phyloP scores from a whole-genome alignment of 1,139 yeast genomes.

The Yamadazyma songkhlaensis region DNA sequence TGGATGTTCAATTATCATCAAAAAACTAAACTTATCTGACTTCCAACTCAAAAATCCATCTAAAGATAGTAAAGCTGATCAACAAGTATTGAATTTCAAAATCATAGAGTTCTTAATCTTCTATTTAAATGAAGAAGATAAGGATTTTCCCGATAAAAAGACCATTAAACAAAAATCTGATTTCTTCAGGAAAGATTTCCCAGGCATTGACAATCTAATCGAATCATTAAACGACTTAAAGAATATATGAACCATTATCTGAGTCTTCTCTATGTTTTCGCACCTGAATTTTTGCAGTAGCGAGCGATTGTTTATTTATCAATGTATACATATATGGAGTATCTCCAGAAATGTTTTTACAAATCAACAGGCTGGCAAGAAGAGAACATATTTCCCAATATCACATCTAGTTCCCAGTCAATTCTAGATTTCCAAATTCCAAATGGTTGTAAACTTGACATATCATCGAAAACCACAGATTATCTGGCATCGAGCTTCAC shows the following conservation, averaged over 20 bases:
- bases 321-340: slow-evolving; percentile 86
- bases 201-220: slow-evolving; percentile 41
- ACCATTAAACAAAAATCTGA: slow-evolving; percentile 52
- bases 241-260: slow-evolving; percentile 5
- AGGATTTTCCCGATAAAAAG: slow-evolving; percentile 18
- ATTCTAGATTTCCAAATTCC: slow-evolving; percentile 78
- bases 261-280: too few species aligned
- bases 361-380: slow-evolving; percentile 71
- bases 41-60: slow-evolving; percentile 6
- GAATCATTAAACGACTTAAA: slow-evolving; percentile 38
- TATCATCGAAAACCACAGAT: slow-evolving; percentile 71
- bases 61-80: slow-evolving; percentile 14
- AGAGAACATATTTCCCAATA: slow-evolving; percentile 71
- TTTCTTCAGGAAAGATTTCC: slow-evolving; percentile 45
- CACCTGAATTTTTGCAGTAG: too few species aligned
- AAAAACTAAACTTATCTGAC: slow-evolving; percentile 25
- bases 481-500: slow-evolving; percentile 75
- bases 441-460: slow-evolving; percentile 59
- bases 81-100: slow-evolving; percentile 52
- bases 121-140: slow-evolving; percentile 66
- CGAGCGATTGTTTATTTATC: not conserved
- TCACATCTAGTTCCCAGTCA: slow-evolving; percentile 67
- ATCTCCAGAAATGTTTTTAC: slow-evolving; percentile 70
- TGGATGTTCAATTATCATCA: slow-evolving; percentile 59
- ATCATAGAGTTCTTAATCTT: slow-evolving; percentile 71